phyloP scores from a whole-genome alignment of 176 grass and related monocot genomes.

The Saccharum officinarum region DNA sequence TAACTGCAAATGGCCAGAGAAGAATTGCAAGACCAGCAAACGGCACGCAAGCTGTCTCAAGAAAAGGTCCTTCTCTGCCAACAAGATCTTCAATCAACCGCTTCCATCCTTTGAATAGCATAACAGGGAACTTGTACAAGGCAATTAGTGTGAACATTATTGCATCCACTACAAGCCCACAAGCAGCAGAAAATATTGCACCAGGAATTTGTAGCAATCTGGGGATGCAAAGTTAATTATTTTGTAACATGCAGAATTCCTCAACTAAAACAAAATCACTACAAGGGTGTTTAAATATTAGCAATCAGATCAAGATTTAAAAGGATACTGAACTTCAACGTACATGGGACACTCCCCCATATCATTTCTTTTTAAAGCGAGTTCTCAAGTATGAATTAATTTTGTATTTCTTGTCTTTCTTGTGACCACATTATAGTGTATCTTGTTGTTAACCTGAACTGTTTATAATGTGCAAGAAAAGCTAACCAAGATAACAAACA shows the following conservation, averaged over 20 bases:
- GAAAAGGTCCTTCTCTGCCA: conserved; percentile 89
- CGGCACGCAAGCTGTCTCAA: conserved; percentile 92
- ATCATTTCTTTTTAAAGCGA: neutral
- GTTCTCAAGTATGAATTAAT: neutral
- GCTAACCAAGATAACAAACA: conserved; percentile 19
- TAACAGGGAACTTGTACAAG: conserved; percentile 80
- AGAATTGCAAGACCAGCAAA: conserved; percentile 93
- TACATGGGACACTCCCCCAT: neutral
- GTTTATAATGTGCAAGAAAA: conserved; percentile 5
- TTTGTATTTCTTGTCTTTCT: neutral
- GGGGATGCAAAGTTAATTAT: conserved; percentile 25
- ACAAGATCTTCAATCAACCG: conserved; percentile 78
- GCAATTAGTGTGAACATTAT: conserved; percentile 71
- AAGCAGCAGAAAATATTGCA: conserved; percentile 47
- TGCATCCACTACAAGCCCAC: conserved; percentile 69
- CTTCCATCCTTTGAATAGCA: conserved; percentile 99
- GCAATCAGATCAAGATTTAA: neutral
- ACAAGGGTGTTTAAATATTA: neutral
- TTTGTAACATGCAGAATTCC: conserved; percentile 13
- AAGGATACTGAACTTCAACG: neutral
- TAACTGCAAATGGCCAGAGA: conserved; percentile 93
- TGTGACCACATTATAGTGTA: neutral
- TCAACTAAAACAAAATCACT: conserved; percentile 4
- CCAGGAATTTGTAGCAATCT: conserved; percentile 80
- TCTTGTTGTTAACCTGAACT: neutral